Conservation (phyloP, 1,139 yeast genomes). For the Magnusiomyces magnusii region DNA sequence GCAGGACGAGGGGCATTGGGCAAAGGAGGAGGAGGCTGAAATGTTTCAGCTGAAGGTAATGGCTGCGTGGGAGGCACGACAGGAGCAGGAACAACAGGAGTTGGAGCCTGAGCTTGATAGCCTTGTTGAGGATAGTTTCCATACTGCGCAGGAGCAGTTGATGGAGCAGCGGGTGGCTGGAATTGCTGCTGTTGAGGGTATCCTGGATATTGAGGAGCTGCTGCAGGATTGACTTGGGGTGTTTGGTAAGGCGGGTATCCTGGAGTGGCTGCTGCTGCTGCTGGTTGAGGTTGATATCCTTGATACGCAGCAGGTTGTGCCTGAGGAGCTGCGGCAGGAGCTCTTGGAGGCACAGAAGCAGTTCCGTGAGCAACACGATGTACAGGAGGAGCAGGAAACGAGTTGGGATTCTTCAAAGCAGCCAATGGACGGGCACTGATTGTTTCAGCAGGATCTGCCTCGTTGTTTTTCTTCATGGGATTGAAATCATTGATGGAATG, state of each 20-base stretch:
- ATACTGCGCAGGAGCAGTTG: conserved; percentile 46
- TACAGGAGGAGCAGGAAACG: conserved; percentile 52
- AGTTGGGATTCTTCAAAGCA: conserved; percentile 35
- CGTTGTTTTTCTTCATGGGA: not conserved
- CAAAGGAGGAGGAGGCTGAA: not conserved
- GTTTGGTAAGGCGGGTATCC: too few relatives aligned
- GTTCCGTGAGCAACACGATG: conserved; percentile 33
- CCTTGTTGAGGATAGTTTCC: conserved; percentile 18
- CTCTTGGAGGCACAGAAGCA: conserved; percentile 26
- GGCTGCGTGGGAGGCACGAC: too few relatives aligned
- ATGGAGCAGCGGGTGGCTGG: conserved; percentile 43
- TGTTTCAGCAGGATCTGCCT: not conserved
- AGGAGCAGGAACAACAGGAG: too few relatives aligned
- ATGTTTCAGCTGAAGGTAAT: conserved; percentile 9
- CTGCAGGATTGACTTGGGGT: too few relatives aligned
- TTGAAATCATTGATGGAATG: not conserved
- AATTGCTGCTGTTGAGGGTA: not conserved
- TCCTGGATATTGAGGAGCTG: conserved; percentile 1
- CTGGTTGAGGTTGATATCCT: not conserved
- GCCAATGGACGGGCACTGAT: conserved; percentile 31
- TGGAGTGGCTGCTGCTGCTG: too few relatives aligned
- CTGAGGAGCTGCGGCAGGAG: too few relatives aligned
- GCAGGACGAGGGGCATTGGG: not conserved
- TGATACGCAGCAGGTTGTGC: not conserved
- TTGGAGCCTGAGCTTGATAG: conserved; percentile 9